Percentiles rank a stretch among this genome's conserved stretches.
Conservation (phyloP, 305 asterid genomes). For the Ilex paraguariensis region DNA sequence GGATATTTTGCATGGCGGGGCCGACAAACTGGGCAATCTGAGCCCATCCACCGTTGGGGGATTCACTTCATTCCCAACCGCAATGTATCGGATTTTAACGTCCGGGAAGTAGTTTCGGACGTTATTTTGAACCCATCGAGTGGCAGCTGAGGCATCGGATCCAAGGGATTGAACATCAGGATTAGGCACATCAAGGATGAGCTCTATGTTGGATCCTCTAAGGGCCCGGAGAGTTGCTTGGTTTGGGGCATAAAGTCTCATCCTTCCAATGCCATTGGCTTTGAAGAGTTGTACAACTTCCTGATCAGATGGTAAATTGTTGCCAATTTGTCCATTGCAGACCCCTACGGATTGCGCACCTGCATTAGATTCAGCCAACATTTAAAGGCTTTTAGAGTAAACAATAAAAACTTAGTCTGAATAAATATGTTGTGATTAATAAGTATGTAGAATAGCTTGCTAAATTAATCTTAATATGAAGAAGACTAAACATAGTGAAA, state of each 20-base stretch:
- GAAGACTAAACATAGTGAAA: no score
- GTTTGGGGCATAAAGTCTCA: conserved; percentile 17
- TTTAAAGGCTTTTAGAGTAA: no score
- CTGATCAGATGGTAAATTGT: conserved; percentile 5
- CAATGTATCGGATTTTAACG: conserved; percentile 15
- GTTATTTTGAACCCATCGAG: conserved; percentile 27
- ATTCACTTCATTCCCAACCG: conserved; percentile 21
- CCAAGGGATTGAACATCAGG: conserved; percentile 19
- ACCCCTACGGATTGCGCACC: conserved; percentile 9
- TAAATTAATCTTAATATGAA: no score
- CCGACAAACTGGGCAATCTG: conserved; percentile 8
- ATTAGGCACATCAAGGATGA: conserved; percentile 38
- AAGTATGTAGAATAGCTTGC: no score
- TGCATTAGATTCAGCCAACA: not conserved
- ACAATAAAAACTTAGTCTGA: no score
- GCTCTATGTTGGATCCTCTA: conserved; percentile 24
- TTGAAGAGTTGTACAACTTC: conserved; percentile 9
- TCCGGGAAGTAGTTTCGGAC: not conserved
- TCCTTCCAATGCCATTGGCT: not conserved
- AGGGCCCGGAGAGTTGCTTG: conserved; percentile 23
- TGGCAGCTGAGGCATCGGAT: conserved; percentile 14
- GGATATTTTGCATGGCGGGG: conserved; percentile 39
- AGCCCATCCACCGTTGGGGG: not conserved
- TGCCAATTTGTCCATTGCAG: conserved; percentile 5
- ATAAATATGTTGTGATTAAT: no score